Evolutionary conservation across 805 yeast genomes (phyloP).

Genomic region (Starmerella geochares): DNA sequence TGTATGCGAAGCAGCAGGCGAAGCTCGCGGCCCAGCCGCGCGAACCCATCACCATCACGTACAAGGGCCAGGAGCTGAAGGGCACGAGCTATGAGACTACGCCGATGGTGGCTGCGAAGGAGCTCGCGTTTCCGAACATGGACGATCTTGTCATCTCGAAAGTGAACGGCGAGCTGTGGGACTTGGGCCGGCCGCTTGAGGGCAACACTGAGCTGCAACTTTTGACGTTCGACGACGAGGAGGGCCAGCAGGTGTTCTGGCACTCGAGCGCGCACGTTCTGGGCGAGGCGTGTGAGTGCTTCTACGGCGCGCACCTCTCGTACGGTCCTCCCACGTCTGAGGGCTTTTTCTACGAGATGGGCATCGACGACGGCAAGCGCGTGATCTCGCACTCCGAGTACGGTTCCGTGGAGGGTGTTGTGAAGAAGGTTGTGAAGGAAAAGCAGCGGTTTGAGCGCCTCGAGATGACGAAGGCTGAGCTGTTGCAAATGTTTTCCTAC

Average conservation of each 20-base stretch:
- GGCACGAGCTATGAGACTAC: constrained; percentile 84
- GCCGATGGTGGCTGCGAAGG: constrained; percentile 75
- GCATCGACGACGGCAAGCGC: constrained; percentile 64
- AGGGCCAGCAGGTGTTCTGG: constrained; percentile 95
- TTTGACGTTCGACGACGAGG: constrained; percentile 85
- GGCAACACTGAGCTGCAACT: constrained; percentile 57
- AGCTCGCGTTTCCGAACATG: constrained; percentile 73
- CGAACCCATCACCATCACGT: constrained; percentile 61
- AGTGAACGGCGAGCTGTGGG: constrained; percentile 89
- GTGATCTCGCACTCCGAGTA: constrained; percentile 77
- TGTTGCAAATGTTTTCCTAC: constrained; percentile 86
- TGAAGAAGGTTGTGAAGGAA: constrained; percentile 84
- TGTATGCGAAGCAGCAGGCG: constrained; percentile 68
- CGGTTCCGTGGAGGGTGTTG: constrained; percentile 69
- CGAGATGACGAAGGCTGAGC: constrained; percentile 81
- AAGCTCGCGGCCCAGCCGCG: constrained; percentile 53
- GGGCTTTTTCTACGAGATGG: constrained; percentile 95
- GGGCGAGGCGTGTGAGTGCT: constrained; percentile 97
- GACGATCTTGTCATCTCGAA: constrained; percentile 87
- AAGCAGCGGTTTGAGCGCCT: constrained; percentile 92
- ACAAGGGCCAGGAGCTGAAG: constrained; percentile 72
- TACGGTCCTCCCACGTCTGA: constrained; percentile 96
- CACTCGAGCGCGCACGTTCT: constrained; percentile 96
- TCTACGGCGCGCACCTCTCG: constrained; percentile 85
- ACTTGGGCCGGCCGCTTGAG: constrained; percentile 88